Conservation (phyloP, 1,284 basidiomycete genomes). For the Microbotryum saponariae region DNA sequence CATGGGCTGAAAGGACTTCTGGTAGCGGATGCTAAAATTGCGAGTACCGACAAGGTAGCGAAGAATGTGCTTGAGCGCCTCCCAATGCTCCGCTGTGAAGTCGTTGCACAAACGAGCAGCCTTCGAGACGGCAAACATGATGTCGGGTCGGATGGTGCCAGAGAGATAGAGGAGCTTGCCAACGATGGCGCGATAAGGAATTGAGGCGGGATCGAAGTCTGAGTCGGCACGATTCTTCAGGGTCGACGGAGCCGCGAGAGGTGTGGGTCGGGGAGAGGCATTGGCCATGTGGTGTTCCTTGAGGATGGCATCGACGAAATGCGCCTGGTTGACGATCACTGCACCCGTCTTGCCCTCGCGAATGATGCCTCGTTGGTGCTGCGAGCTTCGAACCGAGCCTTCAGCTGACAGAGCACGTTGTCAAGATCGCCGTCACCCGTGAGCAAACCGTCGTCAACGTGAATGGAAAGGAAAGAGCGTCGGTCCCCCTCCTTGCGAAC, state of each 20-base stretch:
- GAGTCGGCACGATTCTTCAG: slow-evolving; percentile 7
- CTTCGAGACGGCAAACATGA: slow-evolving; percentile 43
- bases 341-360: slow-evolving; percentile 1
- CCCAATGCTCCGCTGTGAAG: slow-evolving; percentile 43
- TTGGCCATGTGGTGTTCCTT: slow-evolving; percentile 41
- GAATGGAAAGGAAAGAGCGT: too few species aligned
- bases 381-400: not conserved
- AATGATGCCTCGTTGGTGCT: not conserved
- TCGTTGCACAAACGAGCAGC: slow-evolving; percentile 38
- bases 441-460: not conserved
- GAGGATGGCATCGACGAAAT: slow-evolving; percentile 42
- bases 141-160: slow-evolving; percentile 44
- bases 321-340: slow-evolving; percentile 39
- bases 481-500: not conserved
- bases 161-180: slow-evolving; percentile 46
- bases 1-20: slow-evolving; percentile 2
- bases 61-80: slow-evolving; percentile 43
- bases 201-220: not conserved
- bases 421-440: not conserved
- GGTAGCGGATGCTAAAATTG: slow-evolving; percentile 35
- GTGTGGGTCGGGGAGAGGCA: slow-evolving; percentile 6
- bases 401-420: not conserved
- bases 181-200: slow-evolving; percentile 38
- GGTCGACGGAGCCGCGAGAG: slow-evolving; percentile 7
- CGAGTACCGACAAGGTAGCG: slow-evolving; percentile 50